phyloP scores from a whole-genome alignment of 2,329 filamentous ascomycete species.

The Colletotrichum salicis region DNA sequence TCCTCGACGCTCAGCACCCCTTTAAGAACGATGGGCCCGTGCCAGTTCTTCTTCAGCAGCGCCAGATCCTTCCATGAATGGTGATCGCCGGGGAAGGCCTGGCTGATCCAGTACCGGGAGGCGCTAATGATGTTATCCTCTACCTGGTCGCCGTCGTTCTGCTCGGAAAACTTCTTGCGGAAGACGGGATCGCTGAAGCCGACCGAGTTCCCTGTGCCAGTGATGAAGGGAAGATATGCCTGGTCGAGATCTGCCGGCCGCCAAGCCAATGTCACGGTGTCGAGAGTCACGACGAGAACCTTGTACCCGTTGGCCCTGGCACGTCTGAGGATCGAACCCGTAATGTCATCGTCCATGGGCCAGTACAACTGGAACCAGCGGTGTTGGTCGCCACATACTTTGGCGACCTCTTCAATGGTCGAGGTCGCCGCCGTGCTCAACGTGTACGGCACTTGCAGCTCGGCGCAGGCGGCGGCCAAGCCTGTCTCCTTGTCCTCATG shows the following conservation, averaged over 20 bases:
- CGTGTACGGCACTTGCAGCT: constrained; percentile 72
- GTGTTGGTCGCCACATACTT: constrained; percentile 64
- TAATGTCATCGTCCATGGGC: constrained; percentile 74
- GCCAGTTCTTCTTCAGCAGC: constrained; percentile 69
- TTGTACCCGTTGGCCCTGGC: constrained; percentile 71
- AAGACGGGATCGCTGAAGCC: constrained; percentile 77
- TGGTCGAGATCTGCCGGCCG: constrained; percentile 74
- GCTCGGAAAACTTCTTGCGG: constrained; percentile 63
- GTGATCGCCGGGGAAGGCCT: constrained; percentile 62
- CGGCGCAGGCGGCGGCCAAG: constrained; percentile 69
- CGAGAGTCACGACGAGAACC: constrained; percentile 77
- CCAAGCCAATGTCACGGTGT: constrained; percentile 77
- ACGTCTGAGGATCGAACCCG: constrained; percentile 68
- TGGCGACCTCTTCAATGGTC: constrained; percentile 74
- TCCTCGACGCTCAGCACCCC: constrained; percentile 46
- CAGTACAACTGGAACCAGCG: constrained; percentile 83
- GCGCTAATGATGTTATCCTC: constrained; percentile 63
- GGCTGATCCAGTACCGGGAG: constrained; percentile 61
- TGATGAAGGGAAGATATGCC: constrained; percentile 69
- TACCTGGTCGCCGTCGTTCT: constrained; percentile 54
- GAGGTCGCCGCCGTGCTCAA: constrained; percentile 72
- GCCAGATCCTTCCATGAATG: constrained; percentile 71
- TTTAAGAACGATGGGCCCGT: constrained; percentile 65
- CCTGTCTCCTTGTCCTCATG: constrained; percentile 74
- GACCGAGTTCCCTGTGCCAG: constrained; percentile 66